Conservation (phyloP, 371 early-diverging fungal genomes). For the Actinomucor elegans region DNA sequence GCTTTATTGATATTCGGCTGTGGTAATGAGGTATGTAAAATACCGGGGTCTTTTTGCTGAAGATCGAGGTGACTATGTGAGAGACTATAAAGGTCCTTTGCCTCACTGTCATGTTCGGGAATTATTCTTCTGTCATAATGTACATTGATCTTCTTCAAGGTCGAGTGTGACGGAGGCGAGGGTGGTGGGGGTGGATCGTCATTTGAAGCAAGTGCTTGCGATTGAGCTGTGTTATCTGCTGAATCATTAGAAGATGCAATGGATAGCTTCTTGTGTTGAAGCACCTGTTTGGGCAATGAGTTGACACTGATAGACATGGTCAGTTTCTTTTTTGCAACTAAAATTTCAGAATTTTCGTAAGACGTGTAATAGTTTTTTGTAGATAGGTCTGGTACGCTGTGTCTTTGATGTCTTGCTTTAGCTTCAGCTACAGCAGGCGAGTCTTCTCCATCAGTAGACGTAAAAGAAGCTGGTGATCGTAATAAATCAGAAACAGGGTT, state of each 20-base stretch:
- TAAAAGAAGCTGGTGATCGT: slow-evolving; percentile 6
- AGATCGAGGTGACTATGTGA: too few species aligned
- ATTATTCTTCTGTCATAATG: slow-evolving; percentile 10
- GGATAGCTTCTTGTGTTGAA: not conserved
- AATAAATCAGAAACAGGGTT: slow-evolving; percentile 13
- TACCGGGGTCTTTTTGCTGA: not conserved
- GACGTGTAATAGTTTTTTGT: slow-evolving; percentile 4
- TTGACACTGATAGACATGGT: not conserved
- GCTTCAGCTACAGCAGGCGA: not conserved
- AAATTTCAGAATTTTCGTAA: not conserved
- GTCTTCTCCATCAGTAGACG: not conserved
- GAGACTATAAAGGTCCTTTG: too few species aligned
- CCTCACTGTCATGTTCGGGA: slow-evolving; percentile 3
- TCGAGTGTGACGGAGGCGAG: not conserved
- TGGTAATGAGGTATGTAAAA: too few species aligned
- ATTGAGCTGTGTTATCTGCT: not conserved
- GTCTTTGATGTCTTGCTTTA: not conserved
- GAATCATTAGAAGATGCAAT: not conserved
- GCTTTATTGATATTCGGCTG: not conserved
- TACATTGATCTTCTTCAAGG: slow-evolving; percentile 1
- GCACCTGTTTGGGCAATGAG: too few species aligned
- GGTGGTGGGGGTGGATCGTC: slow-evolving; percentile 1
- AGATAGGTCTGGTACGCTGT: not conserved
- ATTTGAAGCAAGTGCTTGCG: not conserved
- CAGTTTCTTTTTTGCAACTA: not conserved